Base-by-base conservation (phyloP, 345 rosid species). In the Isatis tinctoria region DNA sequence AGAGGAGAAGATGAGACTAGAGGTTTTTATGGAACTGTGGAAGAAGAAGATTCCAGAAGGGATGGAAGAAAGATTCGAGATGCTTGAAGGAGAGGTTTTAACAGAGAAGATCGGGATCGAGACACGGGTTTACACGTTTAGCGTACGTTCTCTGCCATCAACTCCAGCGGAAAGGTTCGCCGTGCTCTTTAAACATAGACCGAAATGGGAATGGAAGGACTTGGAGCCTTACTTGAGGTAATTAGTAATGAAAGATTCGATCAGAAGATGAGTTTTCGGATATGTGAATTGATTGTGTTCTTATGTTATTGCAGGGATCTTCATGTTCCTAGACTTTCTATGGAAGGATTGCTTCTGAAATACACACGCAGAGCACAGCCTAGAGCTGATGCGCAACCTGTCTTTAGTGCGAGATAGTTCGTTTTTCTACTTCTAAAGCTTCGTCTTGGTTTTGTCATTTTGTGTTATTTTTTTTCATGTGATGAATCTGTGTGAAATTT, bases 151-250 rank as follows among this genome's bases (percentile, higher is more conserved):
- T 8, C 74, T 94, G 77, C 93, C 98, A 2, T 85, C 82, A 16
- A 84, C 82, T 60, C 97, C 98, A 22, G 79, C 89, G 10, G 93
- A 90, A 57, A 83, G 97, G 8, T 94, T 94, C 59, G 43, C 84
- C 0, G 44, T 77, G 60, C 87, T 94, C n/a, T 91, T 94, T 74
- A 84, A 74, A 59, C 89, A 88, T 66, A 84, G 93, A 51, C 37
- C 87, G 28, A 95, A 81, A 81, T 92, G 99, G 99, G 97, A 87
- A 51, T 80, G 89, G 93, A 92, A 86, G 81, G 99, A 95, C 71
- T 80, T 95, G 41, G 84, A 86, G 80, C 97, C 97, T 47, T 95
- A 86, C 83, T 74, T 91, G 70, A 88, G 97, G 97, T 92, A 66
- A 39, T 5, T 11, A 4, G 41, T 14, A 8, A 1, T 10, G 16